phyloP scores from a whole-genome alignment of 768 basidiomycete genomes.

The Leccinellum albellum region DNA sequence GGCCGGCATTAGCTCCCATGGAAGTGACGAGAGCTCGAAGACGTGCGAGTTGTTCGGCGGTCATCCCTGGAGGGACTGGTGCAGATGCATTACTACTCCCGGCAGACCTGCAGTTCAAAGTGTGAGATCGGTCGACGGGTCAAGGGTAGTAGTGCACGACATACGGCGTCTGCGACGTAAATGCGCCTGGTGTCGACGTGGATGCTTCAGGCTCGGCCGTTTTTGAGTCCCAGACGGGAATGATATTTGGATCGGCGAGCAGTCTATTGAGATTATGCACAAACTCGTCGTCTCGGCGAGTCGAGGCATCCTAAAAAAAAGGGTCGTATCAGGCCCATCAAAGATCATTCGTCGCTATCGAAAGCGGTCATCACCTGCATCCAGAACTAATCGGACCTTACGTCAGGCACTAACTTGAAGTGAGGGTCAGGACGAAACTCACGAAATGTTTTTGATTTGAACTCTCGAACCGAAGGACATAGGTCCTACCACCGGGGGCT shows the following conservation, averaged over 20 bases:
- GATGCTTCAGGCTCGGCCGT: constrained; percentile 42
- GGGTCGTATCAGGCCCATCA: neutral
- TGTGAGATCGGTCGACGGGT: neutral
- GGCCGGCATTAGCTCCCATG: constrained; percentile 34
- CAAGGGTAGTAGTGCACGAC: neutral
- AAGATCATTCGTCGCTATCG: neutral
- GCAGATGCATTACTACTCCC: constrained; percentile 3
- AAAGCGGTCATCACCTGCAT: constrained; percentile 57
- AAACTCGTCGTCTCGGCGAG: constrained; percentile 68
- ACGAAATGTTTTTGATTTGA: constrained; percentile 90
- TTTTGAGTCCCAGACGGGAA: constrained; percentile 53
- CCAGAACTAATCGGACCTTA: constrained; percentile 59
- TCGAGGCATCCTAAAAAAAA: constrained; percentile 55
- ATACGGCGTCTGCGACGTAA: constrained; percentile 33
- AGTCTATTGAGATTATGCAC: constrained; percentile 67
- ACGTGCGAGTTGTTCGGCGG: constrained; percentile 65
- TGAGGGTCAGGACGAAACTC: constrained; percentile 26
- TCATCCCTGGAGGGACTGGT: constrained; percentile 23
- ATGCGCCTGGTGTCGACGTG: constrained; percentile 37
- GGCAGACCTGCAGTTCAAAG: constrained; percentile 6
- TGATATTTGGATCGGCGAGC: constrained; percentile 61
- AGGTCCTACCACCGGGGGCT: constrained; percentile 63
- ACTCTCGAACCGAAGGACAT: constrained; percentile 88
- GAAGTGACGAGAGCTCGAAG: constrained; percentile 52
- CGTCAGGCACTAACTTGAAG: constrained; percentile 1